These are phyloP conservation scores for Gnetum montanum DNA, from an alignment of 75 land plant species.

Conservation along the genomic window DNA sequence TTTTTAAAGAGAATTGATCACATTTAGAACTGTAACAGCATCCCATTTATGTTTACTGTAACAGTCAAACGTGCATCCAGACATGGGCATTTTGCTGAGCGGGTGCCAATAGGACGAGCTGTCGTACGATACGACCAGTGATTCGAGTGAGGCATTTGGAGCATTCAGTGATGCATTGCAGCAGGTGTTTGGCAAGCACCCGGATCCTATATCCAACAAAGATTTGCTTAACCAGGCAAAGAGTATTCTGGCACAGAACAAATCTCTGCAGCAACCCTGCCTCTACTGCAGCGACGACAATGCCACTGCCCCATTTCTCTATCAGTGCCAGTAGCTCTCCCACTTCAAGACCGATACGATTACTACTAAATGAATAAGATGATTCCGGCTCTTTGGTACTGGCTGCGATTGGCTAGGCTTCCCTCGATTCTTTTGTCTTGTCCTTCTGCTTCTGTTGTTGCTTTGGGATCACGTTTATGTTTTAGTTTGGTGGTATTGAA, in stretches of 20 bases:
- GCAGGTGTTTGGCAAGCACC: constrained; percentile 33
- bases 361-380: no score
- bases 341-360: no score
- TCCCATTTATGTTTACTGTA: no score
- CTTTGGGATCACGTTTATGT: no score
- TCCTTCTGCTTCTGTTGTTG: no score
- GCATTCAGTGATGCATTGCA: constrained; percentile 89
- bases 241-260: constrained; percentile 31
- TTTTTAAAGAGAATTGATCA: no score
- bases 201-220: constrained; percentile 35
- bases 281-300: constrained; percentile 73
- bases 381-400: no score
- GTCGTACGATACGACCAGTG: constrained; percentile 70
- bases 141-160: constrained; percentile 47
- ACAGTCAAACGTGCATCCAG: constrained; percentile 18
- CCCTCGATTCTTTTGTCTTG: no score
- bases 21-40: no score
- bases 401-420: no score
- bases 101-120: constrained; percentile 85
- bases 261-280: constrained; percentile 76
- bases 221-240: constrained; percentile 54
- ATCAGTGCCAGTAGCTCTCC: no score
- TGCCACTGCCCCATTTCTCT: constrained; percentile 52
- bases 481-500: no score
- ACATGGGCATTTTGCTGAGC: constrained; percentile 71